Base-by-base conservation (phyloP, 352 stramenopile species). In the Globisporangium middletonii region DNA sequence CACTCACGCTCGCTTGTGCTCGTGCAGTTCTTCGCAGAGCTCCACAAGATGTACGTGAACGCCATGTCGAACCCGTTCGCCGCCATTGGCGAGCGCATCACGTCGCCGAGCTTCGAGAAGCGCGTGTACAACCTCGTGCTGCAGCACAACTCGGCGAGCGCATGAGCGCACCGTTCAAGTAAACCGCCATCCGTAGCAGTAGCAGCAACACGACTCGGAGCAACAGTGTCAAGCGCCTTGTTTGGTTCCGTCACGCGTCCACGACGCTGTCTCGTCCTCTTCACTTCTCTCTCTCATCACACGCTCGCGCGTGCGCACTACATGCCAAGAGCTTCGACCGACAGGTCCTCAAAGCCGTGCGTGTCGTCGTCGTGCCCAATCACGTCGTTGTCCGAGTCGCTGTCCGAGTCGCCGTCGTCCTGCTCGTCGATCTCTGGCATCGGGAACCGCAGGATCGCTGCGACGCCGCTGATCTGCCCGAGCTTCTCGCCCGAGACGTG, bases 401-500 rank as follows among this genome's bases (percentile, higher is more conserved):
- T 68, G 42, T 79, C 70, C 1, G 57, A 65, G 27, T 64, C 76
- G 38, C 67, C 76, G 43, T 75, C 69, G 56, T 98, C 92, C 49
- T 94, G 68, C 62, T 98, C 89, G 59, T 98, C 94, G 45, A 98
- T 88, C 72, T 98, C 94, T n/a, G 92, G 92, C 67, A 99, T 84
- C 27, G 95, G 96, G 77, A 97, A 99, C 33, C 96, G 78, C 46
- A 99, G 68, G 53, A 99, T 97, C 38, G 96, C 96, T 35, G 96
- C 96, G 30, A 99, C 78, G 47, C 96, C 96, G 38, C 85, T 97
- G 16, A 98, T 83, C 69, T 98, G 92, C 35, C 89, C 77, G 19
- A 99, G 81, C 69, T 98, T 96, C 64, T 98, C 88, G 50, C 95
- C 95, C 4, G 92, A 98, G 12, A 97, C 79, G 68, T 99, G 96